Base-by-base conservation (phyloP, 345 rosid genomes). In the Eucalyptus marginata region DNA sequence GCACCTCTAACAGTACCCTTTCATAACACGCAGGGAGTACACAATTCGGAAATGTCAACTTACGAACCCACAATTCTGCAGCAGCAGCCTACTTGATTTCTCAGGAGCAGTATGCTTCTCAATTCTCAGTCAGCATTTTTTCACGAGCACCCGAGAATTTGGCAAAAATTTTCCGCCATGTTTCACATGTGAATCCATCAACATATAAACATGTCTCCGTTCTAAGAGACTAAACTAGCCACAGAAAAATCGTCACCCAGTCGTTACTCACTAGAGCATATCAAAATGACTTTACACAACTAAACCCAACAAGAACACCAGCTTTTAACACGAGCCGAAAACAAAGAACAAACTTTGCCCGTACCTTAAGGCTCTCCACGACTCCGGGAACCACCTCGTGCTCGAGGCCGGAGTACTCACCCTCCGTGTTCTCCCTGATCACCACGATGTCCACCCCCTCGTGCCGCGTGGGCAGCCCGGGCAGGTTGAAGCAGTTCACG, bases 361-460 rank as follows among this genome's bases (percentile, higher is more conserved):
- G 71, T 88, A 94, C 95, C 92, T 94, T 88, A 89, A 92, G 93
- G 91, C 94, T 94, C 88, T 93, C 91, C 33, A 93, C 94, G 50
- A 94, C 95, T 25, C 95, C 95, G 6, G 95, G 94, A 84, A 94
- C 93, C 64, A 93, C 95, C 89, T 94, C 94, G 80, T 93, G 94
- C 87, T 93, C 94, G 40, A 90, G 91, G 13, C 93, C 93, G 27
- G 92, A 79, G 89, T 93, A 92, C 88, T 92, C 95, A 1, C 93
- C 95, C 87, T 92, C 94, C 7, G 95, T 93, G 76, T 93, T 94
- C 93, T 94, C 95, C 89, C 93, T 91, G 50, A 93, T 92, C 54
- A 95, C 96, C 49, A 92, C 94, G 68, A 94, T 93, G 87, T 94
- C 94, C 44, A 95, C 94, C 31, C 90, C 93, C 86, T 94, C 80